phyloP scores from a whole-genome alignment of 129 eudicot species.

The Helianthus tuberosus region DNA sequence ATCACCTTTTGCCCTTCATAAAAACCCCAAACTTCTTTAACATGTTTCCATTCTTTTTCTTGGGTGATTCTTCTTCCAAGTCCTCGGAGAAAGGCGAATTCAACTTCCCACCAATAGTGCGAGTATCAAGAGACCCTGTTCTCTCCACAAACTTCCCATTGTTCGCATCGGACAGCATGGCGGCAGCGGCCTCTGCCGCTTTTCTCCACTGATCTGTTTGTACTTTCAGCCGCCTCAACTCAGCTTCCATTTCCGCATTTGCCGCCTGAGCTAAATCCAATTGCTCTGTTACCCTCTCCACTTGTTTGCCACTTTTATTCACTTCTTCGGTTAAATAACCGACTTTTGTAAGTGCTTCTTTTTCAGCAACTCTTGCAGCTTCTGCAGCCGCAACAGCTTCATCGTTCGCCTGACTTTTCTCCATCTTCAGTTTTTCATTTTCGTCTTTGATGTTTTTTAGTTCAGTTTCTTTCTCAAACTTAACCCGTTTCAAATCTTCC shows the following conservation, averaged over 20 bases:
- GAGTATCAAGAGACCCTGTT: slow-evolving; percentile 69
- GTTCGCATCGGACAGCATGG: slow-evolving; percentile 64
- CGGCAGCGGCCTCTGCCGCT: slow-evolving; percentile 97
- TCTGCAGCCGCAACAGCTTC: slow-evolving; percentile 52
- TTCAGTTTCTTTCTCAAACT: slow-evolving; percentile 53
- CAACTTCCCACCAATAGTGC: slow-evolving; percentile 64
- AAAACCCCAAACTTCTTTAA: slow-evolving; percentile 80
- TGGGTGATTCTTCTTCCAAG: slow-evolving; percentile 73
- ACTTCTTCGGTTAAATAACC: slow-evolving; percentile 70
- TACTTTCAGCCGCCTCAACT: slow-evolving; percentile 80
- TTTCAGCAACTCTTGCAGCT: slow-evolving; percentile 57
- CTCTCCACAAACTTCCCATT: slow-evolving; percentile 68
- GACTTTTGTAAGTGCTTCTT: slow-evolving; percentile 67
- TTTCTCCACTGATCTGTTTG: slow-evolving; percentile 98
- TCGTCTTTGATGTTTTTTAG: slow-evolving; percentile 57
- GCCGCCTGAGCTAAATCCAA: slow-evolving; percentile 81
- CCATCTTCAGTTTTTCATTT: slow-evolving; percentile 60
- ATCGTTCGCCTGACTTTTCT: slow-evolving; percentile 42
- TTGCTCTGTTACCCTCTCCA: slow-evolving; percentile 54
- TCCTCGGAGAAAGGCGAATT: slow-evolving; percentile 64
- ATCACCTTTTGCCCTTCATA: slow-evolving; percentile 75
- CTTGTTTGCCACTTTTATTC: slow-evolving; percentile 59
- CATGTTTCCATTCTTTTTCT: slow-evolving; percentile 85
- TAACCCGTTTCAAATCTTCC: slow-evolving; percentile 43
- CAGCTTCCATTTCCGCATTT: slow-evolving; percentile 82